Percentiles rank a stretch among this genome's conserved stretches.
These are phyloP conservation scores for Agaricus subrufescens DNA, from an alignment of 768 basidiomycete genomes.

Conservation along the genomic window DNA sequence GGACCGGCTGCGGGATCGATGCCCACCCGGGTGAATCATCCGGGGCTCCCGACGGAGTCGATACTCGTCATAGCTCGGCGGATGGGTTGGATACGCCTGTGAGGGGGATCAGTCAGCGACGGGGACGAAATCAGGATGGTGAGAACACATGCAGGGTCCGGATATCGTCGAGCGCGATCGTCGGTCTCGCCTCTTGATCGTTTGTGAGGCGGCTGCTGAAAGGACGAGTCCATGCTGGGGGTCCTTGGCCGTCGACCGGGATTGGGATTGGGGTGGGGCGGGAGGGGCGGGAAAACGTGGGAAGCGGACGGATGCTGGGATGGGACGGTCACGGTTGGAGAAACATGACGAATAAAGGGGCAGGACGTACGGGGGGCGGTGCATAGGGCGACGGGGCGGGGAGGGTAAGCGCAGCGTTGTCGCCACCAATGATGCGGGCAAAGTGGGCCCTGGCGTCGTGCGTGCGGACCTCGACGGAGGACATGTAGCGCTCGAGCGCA, in stretches of 20 bases:
- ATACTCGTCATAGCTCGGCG: conserved; percentile 7
- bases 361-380: conserved; percentile 7
- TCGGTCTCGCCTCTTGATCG: conserved; percentile 22
- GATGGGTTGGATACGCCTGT: conserved; percentile 8
- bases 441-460: conserved; percentile 48
- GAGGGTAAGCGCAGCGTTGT: conserved; percentile 36
- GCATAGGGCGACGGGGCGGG: conserved; percentile 24
- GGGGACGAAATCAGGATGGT: neutral
- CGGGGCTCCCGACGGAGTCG: conserved; percentile 9
- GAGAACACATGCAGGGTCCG: conserved; percentile 24
- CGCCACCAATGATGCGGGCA: conserved; percentile 36
- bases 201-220: conserved; percentile 38
- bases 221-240: conserved; percentile 32
- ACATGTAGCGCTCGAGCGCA: conserved; percentile 45
- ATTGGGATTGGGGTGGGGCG: conserved; percentile 33
- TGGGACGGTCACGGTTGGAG: neutral
- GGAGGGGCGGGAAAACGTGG: conserved; percentile 32
- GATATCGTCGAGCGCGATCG: conserved; percentile 20
- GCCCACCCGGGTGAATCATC: conserved; percentile 16
- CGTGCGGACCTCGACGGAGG: conserved; percentile 36
- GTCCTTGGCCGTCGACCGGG: conserved; percentile 26
- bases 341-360: conserved; percentile 7
- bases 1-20: conserved; percentile 29
- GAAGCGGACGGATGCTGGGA: conserved; percentile 14
- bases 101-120: neutral